Evolutionary conservation across 495 filamentous ascomycete species (phyloP), one percentile per base, ranked within the genome.

Genomic region (Neurospora sp.): DNA sequence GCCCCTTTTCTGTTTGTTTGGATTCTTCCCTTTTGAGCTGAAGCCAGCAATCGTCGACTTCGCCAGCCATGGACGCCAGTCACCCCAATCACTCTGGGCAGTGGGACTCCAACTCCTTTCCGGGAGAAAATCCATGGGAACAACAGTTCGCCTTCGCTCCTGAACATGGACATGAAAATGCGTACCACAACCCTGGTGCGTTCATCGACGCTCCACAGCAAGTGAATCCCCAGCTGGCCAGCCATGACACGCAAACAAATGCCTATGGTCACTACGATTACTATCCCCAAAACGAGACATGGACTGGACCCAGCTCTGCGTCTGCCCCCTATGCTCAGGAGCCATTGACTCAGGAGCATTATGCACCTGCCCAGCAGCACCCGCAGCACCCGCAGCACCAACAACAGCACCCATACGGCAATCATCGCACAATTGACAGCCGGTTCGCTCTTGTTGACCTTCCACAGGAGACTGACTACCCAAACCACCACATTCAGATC

Each of bases 81-180:
- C 77, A 79, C 71, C 71, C 66, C 42, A 71, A 42, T 40, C 74
- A 74, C 59, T 72, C 76, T 35, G 71, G 72, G 31, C 72, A 73
- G 41, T 80, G 79, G 79, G 78, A 78, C 38, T 68, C 77, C 6
- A 78, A 42, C 53, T 71, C 37, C 70, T 79, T 76, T 70, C 22
- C 66, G 40, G 31, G 44, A 18, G 71, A 74, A 16, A 20, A 31
- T 37, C 53, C 71, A 18, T 80, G 79, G 79, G 76, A 76, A 8
- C 79, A 79, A 38, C 77, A 78, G 69, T 76, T 76, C 14, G 48
- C n/a, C 37, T 79, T 79, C 16, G 74, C 76, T 66, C 69, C 74
- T 16, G 53, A 72, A 37, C 48, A 69, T 20, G 72, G 69, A 18
- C 71, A 68, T 27, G 76, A 78, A n/a, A 71, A 73, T 39, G 70